These are phyloP conservation scores for Lipomyces yamadae DNA, from an alignment of 805 yeast species.

Conservation along the genomic window DNA sequence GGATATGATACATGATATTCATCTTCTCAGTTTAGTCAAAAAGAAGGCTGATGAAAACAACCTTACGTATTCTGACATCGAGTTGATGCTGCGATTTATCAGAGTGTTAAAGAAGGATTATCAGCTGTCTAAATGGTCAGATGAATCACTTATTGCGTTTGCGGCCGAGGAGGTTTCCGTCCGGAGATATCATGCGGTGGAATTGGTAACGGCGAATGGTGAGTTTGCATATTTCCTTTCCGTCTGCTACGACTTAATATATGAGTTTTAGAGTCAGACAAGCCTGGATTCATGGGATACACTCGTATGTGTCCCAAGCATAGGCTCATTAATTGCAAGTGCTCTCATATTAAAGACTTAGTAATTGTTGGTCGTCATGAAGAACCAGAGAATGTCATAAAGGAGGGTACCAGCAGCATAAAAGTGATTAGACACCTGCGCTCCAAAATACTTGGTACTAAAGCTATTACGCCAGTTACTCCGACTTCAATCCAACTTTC, in stretches of 20 bases:
- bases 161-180: conserved; percentile 5
- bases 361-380: neutral
- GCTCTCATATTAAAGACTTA: neutral
- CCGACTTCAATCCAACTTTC: neutral
- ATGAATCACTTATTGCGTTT: neutral
- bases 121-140: conserved; percentile 13
- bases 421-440: neutral
- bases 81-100: conserved; percentile 10
- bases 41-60: neutral
- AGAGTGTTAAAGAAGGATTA: conserved; percentile 8
- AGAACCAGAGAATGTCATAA: neutral
- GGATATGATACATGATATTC: conserved; percentile 8
- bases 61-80: conserved; percentile 6
- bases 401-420: neutral
- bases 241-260: neutral
- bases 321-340: neutral
- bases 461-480: neutral
- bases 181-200: neutral
- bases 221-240: neutral
- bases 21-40: conserved; percentile 1
- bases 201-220: neutral
- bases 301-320: conserved; percentile 1
- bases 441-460: neutral
- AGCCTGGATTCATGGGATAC: neutral
- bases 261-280: neutral